Conservation (phyloP, 345 rosid genomes). For the Hypericum androsaemum region DNA sequence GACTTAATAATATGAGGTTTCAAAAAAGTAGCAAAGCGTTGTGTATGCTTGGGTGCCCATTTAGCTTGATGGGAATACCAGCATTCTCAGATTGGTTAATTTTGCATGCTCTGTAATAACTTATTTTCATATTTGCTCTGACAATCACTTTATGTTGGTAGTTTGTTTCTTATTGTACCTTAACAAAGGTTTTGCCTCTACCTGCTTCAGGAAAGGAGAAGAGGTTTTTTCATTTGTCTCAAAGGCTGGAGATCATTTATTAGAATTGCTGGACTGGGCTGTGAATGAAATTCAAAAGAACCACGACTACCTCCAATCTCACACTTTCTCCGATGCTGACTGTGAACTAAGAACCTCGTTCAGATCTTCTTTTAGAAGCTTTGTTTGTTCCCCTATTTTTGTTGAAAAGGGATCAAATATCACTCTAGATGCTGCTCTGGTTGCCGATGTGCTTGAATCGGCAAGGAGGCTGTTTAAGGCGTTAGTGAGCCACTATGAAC, state of each 20-base stretch:
- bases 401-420: conserved; percentile 27
- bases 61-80: too few species aligned
- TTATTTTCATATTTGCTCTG: too few species aligned
- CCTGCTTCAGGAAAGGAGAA: conserved; percentile 43
- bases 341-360: conserved; percentile 31
- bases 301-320: conserved; percentile 35
- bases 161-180: too few species aligned
- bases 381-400: conserved; percentile 49
- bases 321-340: conserved; percentile 40
- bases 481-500: conserved; percentile 42
- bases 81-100: too few species aligned
- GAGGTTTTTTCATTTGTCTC: conserved; percentile 45
- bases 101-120: too few species aligned
- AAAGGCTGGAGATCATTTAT: conserved; percentile 41
- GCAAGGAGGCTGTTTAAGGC: conserved; percentile 54
- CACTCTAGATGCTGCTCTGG: conserved; percentile 28
- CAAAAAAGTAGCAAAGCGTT: too few species aligned
- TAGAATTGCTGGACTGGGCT: conserved; percentile 51
- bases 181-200: neutral
- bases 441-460: conserved; percentile 33
- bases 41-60: too few species aligned
- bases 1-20: too few species aligned
- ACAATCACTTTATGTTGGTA: too few species aligned
- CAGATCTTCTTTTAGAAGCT: conserved; percentile 50
- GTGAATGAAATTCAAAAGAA: conserved; percentile 31